These are phyloP conservation scores for Fragaria iinumae DNA, from an alignment of 306 rosid genomes.

Conservation along the genomic window DNA sequence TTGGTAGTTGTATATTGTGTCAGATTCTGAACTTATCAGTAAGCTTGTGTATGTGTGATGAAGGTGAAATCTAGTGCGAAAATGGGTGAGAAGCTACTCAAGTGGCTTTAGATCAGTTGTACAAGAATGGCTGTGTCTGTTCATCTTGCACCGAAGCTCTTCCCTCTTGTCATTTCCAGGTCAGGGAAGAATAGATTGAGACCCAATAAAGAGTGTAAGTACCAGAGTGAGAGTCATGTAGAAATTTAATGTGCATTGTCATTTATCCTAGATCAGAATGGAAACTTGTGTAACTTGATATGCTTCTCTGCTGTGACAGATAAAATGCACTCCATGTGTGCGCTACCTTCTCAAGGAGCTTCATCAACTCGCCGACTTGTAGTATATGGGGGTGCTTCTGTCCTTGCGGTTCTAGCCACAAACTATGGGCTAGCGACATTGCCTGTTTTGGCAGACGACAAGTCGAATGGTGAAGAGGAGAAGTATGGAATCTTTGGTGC, in stretches of 20 bases:
- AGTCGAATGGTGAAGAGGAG: constrained; percentile 40
- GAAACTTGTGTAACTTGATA: not conserved
- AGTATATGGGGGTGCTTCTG: constrained; percentile 35
- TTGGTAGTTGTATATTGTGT: not conserved
- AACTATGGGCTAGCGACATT: constrained; percentile 40
- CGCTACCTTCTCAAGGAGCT: constrained; percentile 38
- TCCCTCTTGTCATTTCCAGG: constrained; percentile 36
- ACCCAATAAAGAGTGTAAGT: constrained; percentile 45
- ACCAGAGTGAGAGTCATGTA: not conserved
- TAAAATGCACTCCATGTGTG: constrained; percentile 50
- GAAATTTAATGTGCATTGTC: not conserved
- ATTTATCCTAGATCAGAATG: not conserved
- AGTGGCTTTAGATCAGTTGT: constrained; percentile 18
- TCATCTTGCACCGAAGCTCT: constrained; percentile 45
- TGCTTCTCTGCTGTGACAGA: constrained; percentile 37
- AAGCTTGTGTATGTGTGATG: constrained; percentile 2
- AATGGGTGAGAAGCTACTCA: constrained; percentile 24
- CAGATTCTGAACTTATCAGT: not conserved
- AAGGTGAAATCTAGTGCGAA: constrained; percentile 13
- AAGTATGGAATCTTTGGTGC: constrained; percentile 64
- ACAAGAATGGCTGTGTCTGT: constrained; percentile 43
- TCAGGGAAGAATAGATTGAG: constrained; percentile 22
- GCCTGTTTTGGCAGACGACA: constrained; percentile 54
- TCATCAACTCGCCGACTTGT: constrained; percentile 51
- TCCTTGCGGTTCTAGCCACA: constrained; percentile 40